These are phyloP conservation scores for Backusella mclennaniae DNA, from an alignment of 192 early-diverging fungal species.

Conservation along the genomic window DNA sequence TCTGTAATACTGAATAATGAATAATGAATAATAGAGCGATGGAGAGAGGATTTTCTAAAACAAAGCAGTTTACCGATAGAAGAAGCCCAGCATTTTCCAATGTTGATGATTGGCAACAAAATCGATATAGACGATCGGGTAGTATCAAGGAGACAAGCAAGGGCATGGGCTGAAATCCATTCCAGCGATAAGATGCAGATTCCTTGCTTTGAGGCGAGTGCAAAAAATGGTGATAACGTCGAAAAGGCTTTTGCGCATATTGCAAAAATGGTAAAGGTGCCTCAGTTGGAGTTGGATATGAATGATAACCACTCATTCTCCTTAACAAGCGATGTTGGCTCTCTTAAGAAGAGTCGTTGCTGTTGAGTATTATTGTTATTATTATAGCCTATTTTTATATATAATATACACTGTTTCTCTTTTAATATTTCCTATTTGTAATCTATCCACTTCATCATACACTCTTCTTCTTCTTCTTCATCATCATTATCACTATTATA, in stretches of 20 bases:
- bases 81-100: conserved; percentile 93
- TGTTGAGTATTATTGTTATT: background rate
- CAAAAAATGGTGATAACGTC: conserved; percentile 94
- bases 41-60: conserved; percentile 94
- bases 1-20: no score
- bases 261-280: conserved; percentile 61
- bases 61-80: conserved; percentile 71
- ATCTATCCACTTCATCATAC: background rate
- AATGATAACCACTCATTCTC: conserved; percentile 16
- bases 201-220: conserved; percentile 96
- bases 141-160: conserved; percentile 54
- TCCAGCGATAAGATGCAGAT: conserved; percentile 79
- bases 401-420: background rate
- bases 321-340: conserved; percentile 3
- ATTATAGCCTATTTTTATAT: background rate
- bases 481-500: background rate
- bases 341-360: background rate
- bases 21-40: conserved; percentile 51
- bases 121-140: conserved; percentile 92
- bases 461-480: background rate
- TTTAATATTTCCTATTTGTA: background rate
- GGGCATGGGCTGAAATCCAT: conserved; percentile 66
- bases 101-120: conserved; percentile 97
- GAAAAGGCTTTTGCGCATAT: conserved; percentile 93
- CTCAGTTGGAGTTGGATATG: conserved; percentile 54